These are phyloP conservation scores for Pseudisothecium myosuroides DNA, from an alignment of 225 moss, liverwort and hornwort species.

Conservation along the genomic window DNA sequence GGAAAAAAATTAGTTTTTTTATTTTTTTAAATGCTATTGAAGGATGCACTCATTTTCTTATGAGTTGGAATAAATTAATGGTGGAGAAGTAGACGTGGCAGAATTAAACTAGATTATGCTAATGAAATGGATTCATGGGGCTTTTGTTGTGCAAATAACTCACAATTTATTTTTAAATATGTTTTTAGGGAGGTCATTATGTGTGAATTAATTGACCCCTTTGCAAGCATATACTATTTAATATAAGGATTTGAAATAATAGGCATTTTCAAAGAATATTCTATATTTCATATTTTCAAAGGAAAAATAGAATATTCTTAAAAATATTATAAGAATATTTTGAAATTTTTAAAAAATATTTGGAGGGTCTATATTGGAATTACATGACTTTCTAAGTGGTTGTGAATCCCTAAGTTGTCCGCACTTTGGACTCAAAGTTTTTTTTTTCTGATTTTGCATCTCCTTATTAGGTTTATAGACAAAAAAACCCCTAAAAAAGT, in stretches of 20 bases:
- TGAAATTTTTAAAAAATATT: not conserved
- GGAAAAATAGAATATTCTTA: too few species aligned
- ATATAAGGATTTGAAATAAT: not conserved
- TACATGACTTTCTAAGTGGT: rapidly evolving
- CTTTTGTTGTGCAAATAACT: not conserved
- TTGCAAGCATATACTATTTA: rapidly evolving
- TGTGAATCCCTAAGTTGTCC: not conserved
- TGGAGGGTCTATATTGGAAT: too few species aligned
- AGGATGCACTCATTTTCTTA: not conserved
- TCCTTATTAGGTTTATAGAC: too few species aligned
- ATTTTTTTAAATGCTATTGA: not conserved
- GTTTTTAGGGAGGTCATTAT: rapidly evolving
- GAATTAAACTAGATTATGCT: not conserved
- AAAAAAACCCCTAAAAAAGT: too few species aligned
- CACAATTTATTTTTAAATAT: not conserved
- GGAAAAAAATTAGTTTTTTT: too few species aligned
- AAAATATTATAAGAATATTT: not conserved
- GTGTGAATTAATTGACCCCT: rapidly evolving
- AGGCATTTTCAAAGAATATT: not conserved
- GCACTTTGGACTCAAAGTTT: not conserved
- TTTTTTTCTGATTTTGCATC: too few species aligned
- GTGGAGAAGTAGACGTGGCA: not conserved
- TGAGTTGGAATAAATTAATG: too few species aligned
- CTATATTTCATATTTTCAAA: too few species aligned
- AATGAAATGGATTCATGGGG: not conserved